A percentile compares a stretch with the other conserved stretches of the same genome.
Conservation (phyloP, 2,329 filamentous ascomycete species). For the Corinectria fuckeliana region DNA sequence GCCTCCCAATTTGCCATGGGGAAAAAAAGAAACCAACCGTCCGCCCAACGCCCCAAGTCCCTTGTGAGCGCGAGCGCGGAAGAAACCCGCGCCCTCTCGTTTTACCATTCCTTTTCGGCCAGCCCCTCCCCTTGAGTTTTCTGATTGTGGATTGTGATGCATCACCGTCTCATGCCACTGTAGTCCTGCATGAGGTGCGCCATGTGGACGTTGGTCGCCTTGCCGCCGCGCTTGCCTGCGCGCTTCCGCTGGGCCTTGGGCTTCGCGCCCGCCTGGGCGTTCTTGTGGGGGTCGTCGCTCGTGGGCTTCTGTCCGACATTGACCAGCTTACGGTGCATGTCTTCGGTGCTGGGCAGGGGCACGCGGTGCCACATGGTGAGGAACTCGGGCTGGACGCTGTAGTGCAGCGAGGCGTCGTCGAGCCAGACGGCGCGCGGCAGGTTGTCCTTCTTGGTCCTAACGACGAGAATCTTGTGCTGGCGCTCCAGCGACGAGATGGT, state of each 20-base stretch:
- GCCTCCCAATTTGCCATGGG: conserved; percentile 1
- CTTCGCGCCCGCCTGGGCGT: conserved; percentile 53
- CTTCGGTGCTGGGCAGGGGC: conserved; percentile 75
- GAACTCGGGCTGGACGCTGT: conserved; percentile 83
- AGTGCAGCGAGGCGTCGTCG: conserved; percentile 80
- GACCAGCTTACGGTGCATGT: conserved; percentile 78
- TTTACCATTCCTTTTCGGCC: background rate
- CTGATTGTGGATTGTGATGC: too few relatives aligned
- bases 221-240: conserved; percentile 70
- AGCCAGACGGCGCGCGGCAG: conserved; percentile 86
- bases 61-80: background rate
- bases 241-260: conserved; percentile 78
- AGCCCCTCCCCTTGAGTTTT: background rate
- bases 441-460: conserved; percentile 91
- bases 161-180: conserved; percentile 53
- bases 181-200: conserved; percentile 79
- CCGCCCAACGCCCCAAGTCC: background rate
- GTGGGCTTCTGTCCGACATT: conserved; percentile 83
- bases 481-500: conserved; percentile 79
- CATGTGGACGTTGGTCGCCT: conserved; percentile 91
- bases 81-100: background rate
- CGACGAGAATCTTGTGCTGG: conserved; percentile 81
- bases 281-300: conserved; percentile 74
- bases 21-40: background rate
- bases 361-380: conserved; percentile 82